Conservation (phyloP, 208 protist genomes). For the Trypanosoma theileri region DNA sequence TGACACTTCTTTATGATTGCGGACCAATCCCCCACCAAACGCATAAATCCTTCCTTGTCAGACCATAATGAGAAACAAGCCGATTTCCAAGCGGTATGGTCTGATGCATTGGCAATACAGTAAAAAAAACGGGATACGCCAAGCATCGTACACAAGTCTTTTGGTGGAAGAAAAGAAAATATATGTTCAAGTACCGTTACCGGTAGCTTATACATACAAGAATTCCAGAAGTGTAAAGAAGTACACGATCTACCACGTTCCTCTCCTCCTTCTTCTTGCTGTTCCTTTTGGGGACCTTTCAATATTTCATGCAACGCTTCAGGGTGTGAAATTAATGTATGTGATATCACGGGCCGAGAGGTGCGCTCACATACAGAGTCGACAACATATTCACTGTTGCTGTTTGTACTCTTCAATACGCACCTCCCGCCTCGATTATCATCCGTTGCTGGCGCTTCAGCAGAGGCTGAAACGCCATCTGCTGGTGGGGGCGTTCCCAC, state of each 20-base stretch:
- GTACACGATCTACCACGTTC: no score
- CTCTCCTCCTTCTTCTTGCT: background rate
- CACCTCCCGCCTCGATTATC: conserved; percentile 17
- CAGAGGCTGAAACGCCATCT: background rate
- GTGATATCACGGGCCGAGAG: conserved; percentile 1
- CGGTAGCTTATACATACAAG: conserved; percentile 3
- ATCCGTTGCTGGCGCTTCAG: conserved; percentile 19
- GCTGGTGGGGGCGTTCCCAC: background rate
- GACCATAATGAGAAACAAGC: conserved; percentile 59
- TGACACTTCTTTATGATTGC: conserved; percentile 28
- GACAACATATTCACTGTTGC: background rate
- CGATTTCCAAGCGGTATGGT: conserved; percentile 58
- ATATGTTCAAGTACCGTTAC: conserved; percentile 9
- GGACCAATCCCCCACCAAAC: conserved; percentile 36
- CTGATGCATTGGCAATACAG: conserved; percentile 52
- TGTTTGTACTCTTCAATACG: conserved; percentile 1
- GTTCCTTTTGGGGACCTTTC: background rate
- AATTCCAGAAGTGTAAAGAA: background rate
- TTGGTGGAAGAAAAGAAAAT: conserved; percentile 44
- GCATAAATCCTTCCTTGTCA: conserved; percentile 58
- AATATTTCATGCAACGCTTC: background rate
- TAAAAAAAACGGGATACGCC: conserved; percentile 58
- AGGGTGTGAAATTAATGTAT: background rate
- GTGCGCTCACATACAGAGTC: background rate
- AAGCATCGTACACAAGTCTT: conserved; percentile 59